phyloP scores from a whole-genome alignment of 306 rosid genomes.

The Begonia loranthoides region DNA sequence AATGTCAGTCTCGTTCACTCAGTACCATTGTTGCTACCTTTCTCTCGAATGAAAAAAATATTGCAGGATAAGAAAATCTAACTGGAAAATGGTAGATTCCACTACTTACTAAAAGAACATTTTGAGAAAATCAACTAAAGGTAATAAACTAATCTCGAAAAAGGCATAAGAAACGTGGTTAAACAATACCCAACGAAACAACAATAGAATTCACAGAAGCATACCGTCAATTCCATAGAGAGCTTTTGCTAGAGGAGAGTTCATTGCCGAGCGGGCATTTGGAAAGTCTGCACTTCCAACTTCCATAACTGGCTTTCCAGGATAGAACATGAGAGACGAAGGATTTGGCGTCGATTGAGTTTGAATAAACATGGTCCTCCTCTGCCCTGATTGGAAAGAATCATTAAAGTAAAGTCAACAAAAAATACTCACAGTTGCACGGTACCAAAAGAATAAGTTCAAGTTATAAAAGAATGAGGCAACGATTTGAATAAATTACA shows the following conservation, averaged over 20 bases:
- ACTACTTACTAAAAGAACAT: too few species aligned
- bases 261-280: slow-evolving; percentile 72
- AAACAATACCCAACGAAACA: not conserved
- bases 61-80: too few species aligned
- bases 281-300: slow-evolving; percentile 95
- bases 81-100: too few species aligned
- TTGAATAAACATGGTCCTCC: slow-evolving; percentile 52
- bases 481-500: not conserved
- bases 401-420: not conserved
- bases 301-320: slow-evolving; percentile 72
- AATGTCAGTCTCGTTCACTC: not conserved
- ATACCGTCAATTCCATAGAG: slow-evolving; percentile 68
- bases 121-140: too few species aligned
- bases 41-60: too few species aligned
- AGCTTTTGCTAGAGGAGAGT: slow-evolving; percentile 74
- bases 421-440: not conserved
- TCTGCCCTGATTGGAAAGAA: slow-evolving; percentile 32
- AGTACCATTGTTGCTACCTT: not conserved
- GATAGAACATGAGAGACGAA: slow-evolving; percentile 53
- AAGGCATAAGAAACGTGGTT: too few species aligned
- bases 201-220: not conserved
- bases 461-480: not conserved
- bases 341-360: slow-evolving; percentile 66
- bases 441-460: not conserved
- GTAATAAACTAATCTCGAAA: too few species aligned